Evolutionary conservation across 257 asterid genomes (phyloP), one percentile per base, ranked within the genome.

Genomic region (Apocynum venetum): DNA sequence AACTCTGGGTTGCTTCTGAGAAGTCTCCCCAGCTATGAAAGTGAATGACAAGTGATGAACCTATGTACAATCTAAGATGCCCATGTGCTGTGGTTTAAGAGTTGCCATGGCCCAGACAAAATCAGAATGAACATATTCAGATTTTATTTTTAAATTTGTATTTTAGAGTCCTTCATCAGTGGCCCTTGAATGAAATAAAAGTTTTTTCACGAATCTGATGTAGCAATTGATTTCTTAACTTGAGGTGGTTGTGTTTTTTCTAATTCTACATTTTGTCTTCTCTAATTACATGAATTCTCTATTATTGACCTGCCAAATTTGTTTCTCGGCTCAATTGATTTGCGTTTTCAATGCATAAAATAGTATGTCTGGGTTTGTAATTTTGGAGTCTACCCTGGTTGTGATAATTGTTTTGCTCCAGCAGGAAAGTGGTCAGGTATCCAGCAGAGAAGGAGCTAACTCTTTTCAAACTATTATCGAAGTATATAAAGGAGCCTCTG

Each of bases 401-500:
- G 12, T 81, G 69, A 53, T 41, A 20, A 73, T 63, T 69, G 55
- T 76, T 81, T 43, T 71, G 76, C 59, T 81, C 40, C 76, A 73
- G 79, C 81, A 91, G 96, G 92, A 86, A 82, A 79, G 48, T 86
- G 82, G 83, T 84, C 81, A 88, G 86, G 84, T 76, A 74, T 82
- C 97, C 88, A 1, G 91, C 88, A 63, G 88, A 84, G 76, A 89
- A 87, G 77, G 99, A 89, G 79, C 86, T 95, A 52, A 82, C 83
- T 48, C 79, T 93, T 66, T 93, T 95, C 83, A 87, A 85, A 80
- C 82, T 93, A 78, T 86, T 96, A 79, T 81, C 93, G 0, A 86
- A 84, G 82, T 91, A 91, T 78, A 84, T 91, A 66, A 86, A 85
- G 86, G 96, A 89, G 70, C 85, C 92, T 46, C 76, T 83, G 69